Evolutionary conservation across 768 basidiomycete species (phyloP).

Genomic region (Lenzites betulinus): DNA sequence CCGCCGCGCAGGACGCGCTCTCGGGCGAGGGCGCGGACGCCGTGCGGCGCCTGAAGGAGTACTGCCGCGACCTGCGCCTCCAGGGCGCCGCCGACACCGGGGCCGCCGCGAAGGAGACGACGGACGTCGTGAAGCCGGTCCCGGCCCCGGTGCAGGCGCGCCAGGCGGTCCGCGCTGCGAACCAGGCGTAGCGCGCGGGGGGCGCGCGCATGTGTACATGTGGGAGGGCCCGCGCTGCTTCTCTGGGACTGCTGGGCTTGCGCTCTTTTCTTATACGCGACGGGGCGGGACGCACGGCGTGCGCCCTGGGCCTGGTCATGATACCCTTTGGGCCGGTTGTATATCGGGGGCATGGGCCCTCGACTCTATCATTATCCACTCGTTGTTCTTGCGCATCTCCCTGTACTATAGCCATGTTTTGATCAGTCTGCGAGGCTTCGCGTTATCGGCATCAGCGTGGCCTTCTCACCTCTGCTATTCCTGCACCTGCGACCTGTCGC

Average conservation of each 20-base stretch:
- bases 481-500: conserved; percentile 5
- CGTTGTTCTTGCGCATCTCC: not conserved
- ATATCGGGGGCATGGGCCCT: conserved; percentile 7
- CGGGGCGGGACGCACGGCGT: not conserved
- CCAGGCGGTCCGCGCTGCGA: not conserved
- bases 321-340: conserved; percentile 18
- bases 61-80: conserved; percentile 50
- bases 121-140: conserved; percentile 4
- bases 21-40: conserved; percentile 47
- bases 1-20: conserved; percentile 10
- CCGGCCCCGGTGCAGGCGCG: conserved; percentile 2
- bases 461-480: conserved; percentile 8
- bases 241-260: conserved; percentile 2
- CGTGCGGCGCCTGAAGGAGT: conserved; percentile 48
- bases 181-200: not conserved
- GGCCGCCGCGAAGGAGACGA: conserved; percentile 1
- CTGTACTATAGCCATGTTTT: conserved; percentile 17
- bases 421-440: not conserved
- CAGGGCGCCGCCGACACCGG: conserved; percentile 14
- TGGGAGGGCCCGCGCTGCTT: not conserved
- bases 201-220: not conserved
- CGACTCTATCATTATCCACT: conserved; percentile 16
- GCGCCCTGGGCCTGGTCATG: conserved; percentile 3
- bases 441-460: not conserved
- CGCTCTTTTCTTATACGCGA: conserved; percentile 6